Conservation (phyloP, 345 rosid genomes). For the Mercurialis annua region DNA sequence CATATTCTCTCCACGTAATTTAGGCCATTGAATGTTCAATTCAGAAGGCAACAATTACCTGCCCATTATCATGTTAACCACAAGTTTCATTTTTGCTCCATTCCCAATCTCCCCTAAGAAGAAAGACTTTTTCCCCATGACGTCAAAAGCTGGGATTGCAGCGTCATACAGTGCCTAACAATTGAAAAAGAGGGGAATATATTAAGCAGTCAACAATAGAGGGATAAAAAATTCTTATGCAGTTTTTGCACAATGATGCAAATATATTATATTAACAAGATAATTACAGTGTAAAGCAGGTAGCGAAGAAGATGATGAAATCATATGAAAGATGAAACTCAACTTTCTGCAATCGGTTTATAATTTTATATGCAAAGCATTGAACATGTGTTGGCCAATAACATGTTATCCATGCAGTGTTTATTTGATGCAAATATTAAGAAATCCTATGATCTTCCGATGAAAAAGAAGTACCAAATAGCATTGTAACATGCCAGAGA, state of each 20-base stretch:
- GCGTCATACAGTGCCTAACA: slow-evolving; percentile 63
- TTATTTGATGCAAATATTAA: neutral
- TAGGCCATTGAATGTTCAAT: neutral
- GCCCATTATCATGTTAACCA: slow-evolving; percentile 98
- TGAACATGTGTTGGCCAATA: neutral
- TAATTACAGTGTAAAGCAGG: neutral
- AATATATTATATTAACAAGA: neutral
- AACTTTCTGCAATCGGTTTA: neutral
- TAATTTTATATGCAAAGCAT: neutral
- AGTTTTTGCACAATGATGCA: neutral
- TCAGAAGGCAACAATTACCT: slow-evolving; percentile 43
- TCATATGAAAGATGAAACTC: neutral
- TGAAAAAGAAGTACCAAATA: neutral
- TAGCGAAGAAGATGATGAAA: neutral
- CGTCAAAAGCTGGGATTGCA: slow-evolving; percentile 73
- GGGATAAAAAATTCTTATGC: neutral
- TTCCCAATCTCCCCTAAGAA: slow-evolving; percentile 86
- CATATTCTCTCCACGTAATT: no score
- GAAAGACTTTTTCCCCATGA: slow-evolving; percentile 85
- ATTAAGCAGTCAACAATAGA: slow-evolving; percentile 10
- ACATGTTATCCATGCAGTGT: neutral
- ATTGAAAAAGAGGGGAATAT: neutral
- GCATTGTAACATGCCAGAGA: neutral
- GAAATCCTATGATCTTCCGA: neutral
- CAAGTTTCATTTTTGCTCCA: slow-evolving; percentile 94